Percentiles rank a stretch among this genome's conserved stretches.
These are phyloP conservation scores for Carex littledalei DNA, from an alignment of 176 grass and related monocot species.

Conservation along the genomic window DNA sequence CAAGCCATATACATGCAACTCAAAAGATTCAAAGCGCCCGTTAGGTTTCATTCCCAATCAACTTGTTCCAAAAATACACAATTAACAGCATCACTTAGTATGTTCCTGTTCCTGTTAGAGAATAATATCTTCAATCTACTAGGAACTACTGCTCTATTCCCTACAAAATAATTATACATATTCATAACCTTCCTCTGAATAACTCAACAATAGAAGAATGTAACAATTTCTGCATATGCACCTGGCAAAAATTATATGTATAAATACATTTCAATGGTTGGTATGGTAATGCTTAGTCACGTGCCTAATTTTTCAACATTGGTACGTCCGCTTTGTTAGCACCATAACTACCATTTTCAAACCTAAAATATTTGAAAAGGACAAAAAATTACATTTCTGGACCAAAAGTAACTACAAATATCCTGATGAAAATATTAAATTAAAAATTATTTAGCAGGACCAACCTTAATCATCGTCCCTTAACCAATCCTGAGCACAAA, in stretches of 20 bases:
- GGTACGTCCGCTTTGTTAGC: neutral
- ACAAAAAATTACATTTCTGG: neutral
- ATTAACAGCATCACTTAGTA: neutral
- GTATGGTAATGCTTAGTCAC: neutral
- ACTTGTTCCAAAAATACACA: neutral
- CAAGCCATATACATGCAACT: neutral
- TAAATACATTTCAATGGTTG: too few species aligned
- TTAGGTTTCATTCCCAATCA: neutral
- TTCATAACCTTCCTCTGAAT: too few species aligned
- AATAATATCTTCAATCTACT: neutral
- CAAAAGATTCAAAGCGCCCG: neutral
- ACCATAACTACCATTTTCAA: slow-evolving; percentile 1
- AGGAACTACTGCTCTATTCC: too few species aligned
- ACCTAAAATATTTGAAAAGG: neutral
- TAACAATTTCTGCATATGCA: too few species aligned
- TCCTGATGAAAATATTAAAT: too few species aligned
- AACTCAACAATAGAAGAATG: too few species aligned
- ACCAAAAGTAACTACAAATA: too few species aligned
- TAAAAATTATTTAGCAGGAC: too few species aligned
- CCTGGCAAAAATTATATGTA: too few species aligned
- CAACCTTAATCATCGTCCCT: too few species aligned
- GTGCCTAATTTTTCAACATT: slow-evolving; percentile 18
- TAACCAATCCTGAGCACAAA: too few species aligned
- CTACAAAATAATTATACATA: neutral
- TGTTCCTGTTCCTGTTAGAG: neutral